Base-by-base conservation (phyloP, 768 basidiomycete species). In the Pholiota microspora region DNA sequence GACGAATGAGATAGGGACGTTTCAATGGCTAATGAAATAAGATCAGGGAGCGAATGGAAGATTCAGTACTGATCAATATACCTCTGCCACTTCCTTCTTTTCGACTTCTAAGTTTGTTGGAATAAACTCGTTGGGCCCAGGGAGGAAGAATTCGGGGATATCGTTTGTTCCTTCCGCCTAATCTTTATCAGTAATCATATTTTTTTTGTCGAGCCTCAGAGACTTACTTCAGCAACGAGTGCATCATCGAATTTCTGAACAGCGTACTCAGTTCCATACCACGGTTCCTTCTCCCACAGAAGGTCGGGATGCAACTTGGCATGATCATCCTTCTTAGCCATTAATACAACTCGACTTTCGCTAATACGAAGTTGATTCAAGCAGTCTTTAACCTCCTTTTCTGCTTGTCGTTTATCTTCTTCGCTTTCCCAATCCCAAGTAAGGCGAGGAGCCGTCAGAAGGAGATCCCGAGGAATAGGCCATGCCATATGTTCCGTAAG, bases 211-310 rank as follows among this genome's bases (percentile, higher is more conserved):
- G n/a, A n/a, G n/a, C n/a, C n/a, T n/a, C n/a, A n/a, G n/a, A n/a
- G n/a, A 82, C 58, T 36, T 34, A 67, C 83, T 77, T 80, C 67
- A 62, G 74, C 67, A 32, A 89, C 58, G 62, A 95, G 86, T 23
- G 80, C 75, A 27, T 78, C 71, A 48, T 86, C 82, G 66, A 89
- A 82, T 49, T 74, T 77, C 60, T 90, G 81, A n/a, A 95, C 83
- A 31, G 76, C 75, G 69, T 95, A 98, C 57, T 83, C 79, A 2
- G 97, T 98, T 4, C 89, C 92, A 69, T 99, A 99, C 84, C 93
- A 94, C 38, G 88, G 86, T 71, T 98, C 97, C 40, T 79, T 83
- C 59, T 80, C 64, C 92, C 92, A 94, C 12, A 63, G 54, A 8
- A 69, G 61, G 32, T 71, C 68, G 15, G 76, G 66, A 12, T 74